Evolutionary conservation across 2,329 filamentous ascomycete species (phyloP).

Genomic region (Xylogone sp.): DNA sequence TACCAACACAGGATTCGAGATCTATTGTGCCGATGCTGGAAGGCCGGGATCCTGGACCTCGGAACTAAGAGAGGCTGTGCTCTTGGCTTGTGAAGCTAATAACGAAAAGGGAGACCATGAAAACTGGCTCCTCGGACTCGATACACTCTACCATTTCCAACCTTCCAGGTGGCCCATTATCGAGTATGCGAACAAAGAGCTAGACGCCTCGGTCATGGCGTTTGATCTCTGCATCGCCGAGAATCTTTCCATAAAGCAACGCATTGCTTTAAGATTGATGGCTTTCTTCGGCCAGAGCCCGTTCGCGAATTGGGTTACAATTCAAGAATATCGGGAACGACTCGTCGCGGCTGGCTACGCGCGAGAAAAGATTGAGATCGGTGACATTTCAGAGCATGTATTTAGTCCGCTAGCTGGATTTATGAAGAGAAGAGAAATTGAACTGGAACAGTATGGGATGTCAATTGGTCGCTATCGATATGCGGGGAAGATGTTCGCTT

Average conservation of each 20-base stretch:
- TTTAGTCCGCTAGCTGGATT: slow-evolving; percentile 46
- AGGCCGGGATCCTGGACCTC: slow-evolving; percentile 5
- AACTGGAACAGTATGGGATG: slow-evolving; percentile 31
- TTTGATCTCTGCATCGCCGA: slow-evolving; percentile 8
- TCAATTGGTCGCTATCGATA: slow-evolving; percentile 31
- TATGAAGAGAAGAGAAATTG: slow-evolving; percentile 33
- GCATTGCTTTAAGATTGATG: slow-evolving; percentile 3
- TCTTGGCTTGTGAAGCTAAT: neutral
- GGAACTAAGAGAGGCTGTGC: slow-evolving; percentile 5
- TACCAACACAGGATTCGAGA: slow-evolving; percentile 2
- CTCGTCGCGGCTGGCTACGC: slow-evolving; percentile 46
- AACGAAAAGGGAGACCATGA: neutral
- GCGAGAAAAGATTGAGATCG: slow-evolving; percentile 34
- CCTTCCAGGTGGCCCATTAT: slow-evolving; percentile 9
- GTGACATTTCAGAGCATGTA: slow-evolving; percentile 49
- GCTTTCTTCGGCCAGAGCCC: slow-evolving; percentile 4
- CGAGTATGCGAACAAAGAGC: slow-evolving; percentile 5
- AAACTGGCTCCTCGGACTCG: slow-evolving; percentile 11
- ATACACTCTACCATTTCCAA: slow-evolving; percentile 9
- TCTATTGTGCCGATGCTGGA: slow-evolving; percentile 11
- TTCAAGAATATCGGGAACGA: slow-evolving; percentile 37
- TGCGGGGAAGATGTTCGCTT: slow-evolving; percentile 33
- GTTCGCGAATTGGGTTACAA: slow-evolving; percentile 9
- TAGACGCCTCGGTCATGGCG: slow-evolving; percentile 10
- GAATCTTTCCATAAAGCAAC: slow-evolving; percentile 3